Base-by-base conservation (phyloP, 495 filamentous ascomycete species). In the Aspergillus affinis region DNA sequence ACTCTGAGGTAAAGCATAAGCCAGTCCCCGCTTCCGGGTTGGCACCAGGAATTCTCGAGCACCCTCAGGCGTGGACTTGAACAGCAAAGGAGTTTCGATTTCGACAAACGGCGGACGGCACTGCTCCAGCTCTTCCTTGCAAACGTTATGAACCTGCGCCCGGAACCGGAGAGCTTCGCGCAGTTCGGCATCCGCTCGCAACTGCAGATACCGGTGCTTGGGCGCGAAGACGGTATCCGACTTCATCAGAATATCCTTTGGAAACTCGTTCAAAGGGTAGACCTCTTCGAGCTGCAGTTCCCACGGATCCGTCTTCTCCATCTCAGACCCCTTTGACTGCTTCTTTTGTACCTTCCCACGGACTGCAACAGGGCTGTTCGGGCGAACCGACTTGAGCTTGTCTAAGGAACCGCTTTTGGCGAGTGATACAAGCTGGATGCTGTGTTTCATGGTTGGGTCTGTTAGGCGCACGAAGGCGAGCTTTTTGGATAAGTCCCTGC, bases 11-110 rank as follows among this genome's bases (percentile, higher is more conserved):
- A 98, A 74, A 12, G 95, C 94, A 75, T 98, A 98, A 20, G 89
- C 90, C 26, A 87, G 70, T 0, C 91, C 92, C 27, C 77, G 80
- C 19, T 78, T 81, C 20, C 94, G 79, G 0, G 93, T 95, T 0
- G 94, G 94, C 4, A 98, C 92, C n/a, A 98, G 67, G 62, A 98
- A 98, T 72, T 98, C 94, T 27, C 93, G 78, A 1, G 94, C 95
- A 9, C 94, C 94, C 75, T 98, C 94, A 0, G 94, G 93, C 0
- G 95, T 98, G 4, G 93, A 97, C 78, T 97, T 98, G 82, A 98
- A 98, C 17, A 98, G 79, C 15, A 97, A 71, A 3, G 94, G 94
- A 0, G 94, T 98, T 66, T 98, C 95, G 46, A 97, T 81, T 61
- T 97, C 90, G 6, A 84, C 70, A 64, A 96, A 96, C 0, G 74